A percentile compares a stretch with the other conserved stretches of the same genome.
These are phyloP conservation scores for Psophocarpus tetragonolobus DNA, from an alignment of 306 rosid genomes.

Conservation along the genomic window DNA sequence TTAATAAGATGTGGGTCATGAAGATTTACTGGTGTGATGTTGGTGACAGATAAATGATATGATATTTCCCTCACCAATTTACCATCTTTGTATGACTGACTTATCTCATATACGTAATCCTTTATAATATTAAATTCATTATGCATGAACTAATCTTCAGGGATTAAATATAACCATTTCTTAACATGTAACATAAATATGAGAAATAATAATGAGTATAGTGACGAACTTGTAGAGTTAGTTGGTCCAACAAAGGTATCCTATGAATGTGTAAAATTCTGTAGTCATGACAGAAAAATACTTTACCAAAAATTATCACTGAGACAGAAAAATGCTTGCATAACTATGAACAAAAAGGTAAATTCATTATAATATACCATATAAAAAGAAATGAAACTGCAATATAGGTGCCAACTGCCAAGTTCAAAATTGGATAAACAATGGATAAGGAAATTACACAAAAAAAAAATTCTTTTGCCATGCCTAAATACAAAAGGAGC, in stretches of 20 bases:
- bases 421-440: not conserved
- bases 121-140: constrained; percentile 17
- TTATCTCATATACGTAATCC: not conserved
- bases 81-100: constrained; percentile 38
- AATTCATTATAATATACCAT: not conserved
- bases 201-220: not conserved
- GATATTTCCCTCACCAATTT: not conserved
- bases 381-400: not conserved
- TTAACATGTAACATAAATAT: not conserved
- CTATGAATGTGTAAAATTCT: not conserved
- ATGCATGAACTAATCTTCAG: constrained; percentile 24
- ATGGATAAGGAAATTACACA: not conserved
- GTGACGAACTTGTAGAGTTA: not conserved
- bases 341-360: not conserved
- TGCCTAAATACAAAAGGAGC: not conserved
- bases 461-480: not conserved
- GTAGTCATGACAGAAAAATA: not conserved
- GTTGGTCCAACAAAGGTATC: not conserved
- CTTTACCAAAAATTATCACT: not conserved
- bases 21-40: constrained; percentile 48
- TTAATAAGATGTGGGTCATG: constrained; percentile 30
- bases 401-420: not conserved
- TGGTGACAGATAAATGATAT: constrained; percentile 35
- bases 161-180: not conserved
- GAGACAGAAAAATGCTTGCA: not conserved